Evolutionary conservation across 176 grass and related monocot genomes (phyloP).

Genomic region (Melocanna baccifera): DNA sequence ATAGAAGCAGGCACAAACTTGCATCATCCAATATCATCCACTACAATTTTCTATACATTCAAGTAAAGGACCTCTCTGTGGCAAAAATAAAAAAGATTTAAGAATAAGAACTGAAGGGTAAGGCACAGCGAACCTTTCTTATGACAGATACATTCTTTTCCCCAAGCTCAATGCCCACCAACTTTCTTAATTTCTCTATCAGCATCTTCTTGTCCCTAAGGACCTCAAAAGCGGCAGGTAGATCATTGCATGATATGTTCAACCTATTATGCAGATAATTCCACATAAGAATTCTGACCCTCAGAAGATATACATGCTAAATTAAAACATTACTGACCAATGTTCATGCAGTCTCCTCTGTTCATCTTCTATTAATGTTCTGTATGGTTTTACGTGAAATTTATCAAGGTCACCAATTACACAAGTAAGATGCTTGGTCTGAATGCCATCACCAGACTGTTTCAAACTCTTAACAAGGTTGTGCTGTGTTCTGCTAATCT

Average conservation of each 20-base stretch:
- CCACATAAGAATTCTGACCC: conserved; percentile 4
- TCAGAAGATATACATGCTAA: neutral
- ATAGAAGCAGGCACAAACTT: conserved; percentile 2
- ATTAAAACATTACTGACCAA: conserved; percentile 40
- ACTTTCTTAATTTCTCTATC: conserved; percentile 34
- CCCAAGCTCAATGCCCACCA: conserved; percentile 33
- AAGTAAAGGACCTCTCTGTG: neutral
- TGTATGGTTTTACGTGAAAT: conserved; percentile 44
- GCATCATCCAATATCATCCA: conserved; percentile 18
- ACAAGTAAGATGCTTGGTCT: conserved; percentile 40
- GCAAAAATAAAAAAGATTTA: neutral
- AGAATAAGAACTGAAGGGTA: conserved; percentile 14
- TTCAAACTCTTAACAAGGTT: conserved; percentile 55
- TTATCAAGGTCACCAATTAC: conserved; percentile 57
- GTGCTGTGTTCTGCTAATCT: conserved; percentile 56
- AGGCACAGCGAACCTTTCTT: conserved; percentile 46
- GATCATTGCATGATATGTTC: conserved; percentile 44
- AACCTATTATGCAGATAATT: conserved; percentile 36
- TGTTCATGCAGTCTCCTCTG: conserved; percentile 33
- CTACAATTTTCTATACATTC: conserved; percentile 5
- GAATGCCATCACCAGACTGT: conserved; percentile 62
- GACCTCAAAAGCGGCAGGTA: conserved; percentile 35
- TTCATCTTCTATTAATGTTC: conserved; percentile 50
- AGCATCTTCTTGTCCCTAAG: conserved; percentile 16
- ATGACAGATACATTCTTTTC: conserved; percentile 37